These are phyloP conservation scores for Irineochytrium annulatum DNA, from an alignment of 192 early-diverging fungal genomes.

Conservation along the genomic window DNA sequence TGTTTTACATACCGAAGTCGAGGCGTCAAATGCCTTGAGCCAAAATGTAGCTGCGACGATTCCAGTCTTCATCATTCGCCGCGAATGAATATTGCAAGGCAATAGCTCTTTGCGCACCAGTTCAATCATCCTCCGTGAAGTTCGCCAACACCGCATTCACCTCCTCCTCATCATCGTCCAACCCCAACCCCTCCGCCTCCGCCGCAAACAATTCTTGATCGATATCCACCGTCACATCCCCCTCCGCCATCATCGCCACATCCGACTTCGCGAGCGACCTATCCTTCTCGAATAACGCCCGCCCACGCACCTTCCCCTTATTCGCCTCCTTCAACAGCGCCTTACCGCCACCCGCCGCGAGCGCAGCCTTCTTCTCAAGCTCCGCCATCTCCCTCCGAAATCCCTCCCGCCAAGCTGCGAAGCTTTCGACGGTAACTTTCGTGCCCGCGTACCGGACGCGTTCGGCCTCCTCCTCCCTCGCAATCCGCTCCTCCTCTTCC, in stretches of 20 bases:
- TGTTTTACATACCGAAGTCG: no score
- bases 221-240: conserved; percentile 80
- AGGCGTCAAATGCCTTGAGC: no score
- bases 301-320: conserved; percentile 54
- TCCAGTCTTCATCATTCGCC: no score
- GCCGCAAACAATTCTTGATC: conserved; percentile 37
- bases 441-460: conserved; percentile 76
- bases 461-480: conserved; percentile 66
- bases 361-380: conserved; percentile 21
- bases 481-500: conserved; percentile 32
- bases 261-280: conserved; percentile 79
- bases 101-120: no score
- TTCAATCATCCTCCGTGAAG: conserved; percentile 34
- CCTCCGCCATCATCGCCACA: conserved; percentile 74
- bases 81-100: no score
- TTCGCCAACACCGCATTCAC: conserved; percentile 48
- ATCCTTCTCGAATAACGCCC: conserved; percentile 91
- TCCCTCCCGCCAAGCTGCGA: conserved; percentile 71
- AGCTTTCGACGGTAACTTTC: conserved; percentile 70
- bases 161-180: conserved; percentile 56
- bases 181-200: conserved; percentile 60
- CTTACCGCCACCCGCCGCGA: conserved; percentile 27
- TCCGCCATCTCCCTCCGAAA: conserved; percentile 70
- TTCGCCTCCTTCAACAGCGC: neutral
- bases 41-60: no score